phyloP scores from a whole-genome alignment of 306 rosid genomes.

The Hippophae tibetana region DNA sequence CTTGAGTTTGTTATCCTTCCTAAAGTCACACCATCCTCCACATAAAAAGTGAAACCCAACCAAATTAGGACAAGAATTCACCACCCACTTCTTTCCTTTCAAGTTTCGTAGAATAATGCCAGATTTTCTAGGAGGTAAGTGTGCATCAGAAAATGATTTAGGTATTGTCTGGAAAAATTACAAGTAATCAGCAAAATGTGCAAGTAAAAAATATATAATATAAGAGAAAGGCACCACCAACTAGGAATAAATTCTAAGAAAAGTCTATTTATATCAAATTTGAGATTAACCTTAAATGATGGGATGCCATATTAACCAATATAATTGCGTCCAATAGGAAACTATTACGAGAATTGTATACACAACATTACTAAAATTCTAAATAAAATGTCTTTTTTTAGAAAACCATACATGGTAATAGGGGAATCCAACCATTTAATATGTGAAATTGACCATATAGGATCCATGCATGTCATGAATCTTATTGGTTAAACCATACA shows the following conservation, averaged over 20 bases:
- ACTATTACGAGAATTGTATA: too few relatives aligned
- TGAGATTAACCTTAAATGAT: too few relatives aligned
- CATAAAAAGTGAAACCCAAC: background rate
- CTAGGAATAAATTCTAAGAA: background rate
- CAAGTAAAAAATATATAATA: background rate
- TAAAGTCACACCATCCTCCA: conserved; percentile 2
- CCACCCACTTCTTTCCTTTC: background rate
- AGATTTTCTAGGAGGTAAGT: background rate
- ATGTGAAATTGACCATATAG: too few relatives aligned
- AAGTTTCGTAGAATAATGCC: background rate
- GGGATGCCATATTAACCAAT: too few relatives aligned
- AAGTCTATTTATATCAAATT: too few relatives aligned
- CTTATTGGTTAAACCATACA: too few relatives aligned
- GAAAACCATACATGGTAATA: too few relatives aligned
- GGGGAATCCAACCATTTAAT: too few relatives aligned
- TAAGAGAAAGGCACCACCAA: background rate
- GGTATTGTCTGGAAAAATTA: conserved; percentile 1
- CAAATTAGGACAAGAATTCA: background rate
- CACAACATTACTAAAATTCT: too few relatives aligned
- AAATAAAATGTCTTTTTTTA: too few relatives aligned
- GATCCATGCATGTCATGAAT: too few relatives aligned
- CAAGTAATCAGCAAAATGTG: background rate
- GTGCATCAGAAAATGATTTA: background rate
- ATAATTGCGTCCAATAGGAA: too few relatives aligned
- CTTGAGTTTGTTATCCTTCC: background rate